These are phyloP conservation scores for Ramaria rubella DNA, from an alignment of 768 basidiomycete species.

Conservation along the genomic window DNA sequence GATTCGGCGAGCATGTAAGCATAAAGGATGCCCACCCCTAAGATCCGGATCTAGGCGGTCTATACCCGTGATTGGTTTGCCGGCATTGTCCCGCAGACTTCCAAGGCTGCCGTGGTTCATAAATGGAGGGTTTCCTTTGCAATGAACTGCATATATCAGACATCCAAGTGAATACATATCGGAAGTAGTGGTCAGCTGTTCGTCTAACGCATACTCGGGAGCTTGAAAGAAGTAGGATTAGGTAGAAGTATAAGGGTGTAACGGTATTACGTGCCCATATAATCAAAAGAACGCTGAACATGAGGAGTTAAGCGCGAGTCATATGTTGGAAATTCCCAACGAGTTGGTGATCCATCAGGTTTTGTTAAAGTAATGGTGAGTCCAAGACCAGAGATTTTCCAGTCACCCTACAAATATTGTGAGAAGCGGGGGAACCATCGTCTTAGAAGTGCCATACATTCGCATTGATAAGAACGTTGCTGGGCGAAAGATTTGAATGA, in stretches of 20 bases:
- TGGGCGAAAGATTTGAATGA: conserved; percentile 84
- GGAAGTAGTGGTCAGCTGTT: conserved; percentile 75
- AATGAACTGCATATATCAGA: conserved; percentile 86
- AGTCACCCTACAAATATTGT: conserved; percentile 67
- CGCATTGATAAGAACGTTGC: conserved; percentile 83
- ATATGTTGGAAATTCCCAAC: conserved; percentile 88
- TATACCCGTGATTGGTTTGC: conserved; percentile 55
- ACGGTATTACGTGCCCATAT: conserved; percentile 60
- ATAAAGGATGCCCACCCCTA: conserved; percentile 43
- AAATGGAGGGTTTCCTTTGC: conserved; percentile 82
- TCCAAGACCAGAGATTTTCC: conserved; percentile 92
- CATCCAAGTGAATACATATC: conserved; percentile 94
- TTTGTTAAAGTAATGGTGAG: conserved; percentile 71
- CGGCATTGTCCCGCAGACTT: conserved; percentile 62
- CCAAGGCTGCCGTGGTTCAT: conserved; percentile 73
- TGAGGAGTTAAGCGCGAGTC: conserved; percentile 75
- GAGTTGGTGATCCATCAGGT: conserved; percentile 63
- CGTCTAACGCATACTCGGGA: conserved; percentile 91
- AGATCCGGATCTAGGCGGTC: conserved; percentile 64
- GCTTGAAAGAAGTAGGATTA: conserved; percentile 38
- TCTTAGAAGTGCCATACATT: conserved; percentile 41
- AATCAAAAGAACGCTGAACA: conserved; percentile 90
- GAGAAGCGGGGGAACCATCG: neutral
- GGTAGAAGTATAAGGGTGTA: neutral
- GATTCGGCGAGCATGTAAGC: conserved; percentile 1